phyloP scores from a whole-genome alignment of 139 green algal species.

The Volvox africanus region DNA sequence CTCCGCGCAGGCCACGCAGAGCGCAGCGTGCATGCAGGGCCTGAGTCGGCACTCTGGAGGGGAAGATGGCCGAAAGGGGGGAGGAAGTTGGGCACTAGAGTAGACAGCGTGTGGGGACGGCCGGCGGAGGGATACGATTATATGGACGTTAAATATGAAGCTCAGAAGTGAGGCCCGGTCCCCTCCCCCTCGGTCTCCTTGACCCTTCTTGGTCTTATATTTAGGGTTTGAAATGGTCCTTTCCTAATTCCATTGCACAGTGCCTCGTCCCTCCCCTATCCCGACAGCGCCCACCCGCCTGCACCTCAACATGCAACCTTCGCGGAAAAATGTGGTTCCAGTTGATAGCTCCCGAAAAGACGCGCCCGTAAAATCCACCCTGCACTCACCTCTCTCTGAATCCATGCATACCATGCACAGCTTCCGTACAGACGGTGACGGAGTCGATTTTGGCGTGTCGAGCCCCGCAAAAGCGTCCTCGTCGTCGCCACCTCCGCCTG shows the following conservation, averaged over 20 bases:
- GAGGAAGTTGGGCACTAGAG: background rate
- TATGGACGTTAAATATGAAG: no score
- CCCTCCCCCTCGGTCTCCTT: no score
- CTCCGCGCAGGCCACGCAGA: slow-evolving; percentile 53
- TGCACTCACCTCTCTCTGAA: slow-evolving; percentile 39
- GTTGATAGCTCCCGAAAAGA: no score
- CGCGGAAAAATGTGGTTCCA: no score
- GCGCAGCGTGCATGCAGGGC: slow-evolving; percentile 57
- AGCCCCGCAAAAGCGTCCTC: slow-evolving; percentile 51
- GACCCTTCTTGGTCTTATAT: no score
- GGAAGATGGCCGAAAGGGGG: background rate
- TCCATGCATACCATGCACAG: slow-evolving; percentile 62
- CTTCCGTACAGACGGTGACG: slow-evolving; percentile 32
- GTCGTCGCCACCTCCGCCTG: background rate
- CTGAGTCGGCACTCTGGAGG: slow-evolving; percentile 49
- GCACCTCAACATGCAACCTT: no score
- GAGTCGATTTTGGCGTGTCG: slow-evolving; percentile 48
- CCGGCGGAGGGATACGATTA: background rate
- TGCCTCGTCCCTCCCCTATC: no score
- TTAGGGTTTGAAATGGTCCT: no score
- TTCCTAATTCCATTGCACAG: no score
- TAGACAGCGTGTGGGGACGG: background rate
- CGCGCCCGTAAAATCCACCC: no score
- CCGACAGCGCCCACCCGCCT: no score
- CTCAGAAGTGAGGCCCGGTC: no score